A percentile compares a stretch with the other conserved stretches of the same genome.
These are phyloP conservation scores for Pseudisothecium myosuroides DNA, from an alignment of 225 moss, liverwort and hornwort genomes.

Conservation along the genomic window DNA sequence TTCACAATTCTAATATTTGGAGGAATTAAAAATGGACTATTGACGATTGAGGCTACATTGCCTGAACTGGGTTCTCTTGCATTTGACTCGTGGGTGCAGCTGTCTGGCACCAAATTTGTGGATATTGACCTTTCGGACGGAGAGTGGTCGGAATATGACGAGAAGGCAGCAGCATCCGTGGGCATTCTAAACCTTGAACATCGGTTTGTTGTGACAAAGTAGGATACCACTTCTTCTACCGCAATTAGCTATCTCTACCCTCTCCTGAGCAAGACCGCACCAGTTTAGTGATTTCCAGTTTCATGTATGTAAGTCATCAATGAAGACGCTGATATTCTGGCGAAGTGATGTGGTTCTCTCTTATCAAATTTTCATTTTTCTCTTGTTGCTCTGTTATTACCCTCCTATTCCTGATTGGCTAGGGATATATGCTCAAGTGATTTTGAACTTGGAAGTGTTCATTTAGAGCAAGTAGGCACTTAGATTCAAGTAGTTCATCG, in stretches of 20 bases:
- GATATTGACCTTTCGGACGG: constrained; percentile 92
- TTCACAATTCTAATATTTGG: not conserved
- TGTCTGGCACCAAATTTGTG: constrained; percentile 75
- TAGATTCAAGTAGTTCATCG: not conserved
- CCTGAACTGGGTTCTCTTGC: not conserved
- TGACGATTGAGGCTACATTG: not conserved
- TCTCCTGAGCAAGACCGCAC: not conserved
- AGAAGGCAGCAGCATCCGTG: constrained; percentile 71
- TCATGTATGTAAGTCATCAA: not conserved
- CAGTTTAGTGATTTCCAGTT: not conserved
- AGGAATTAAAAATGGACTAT: not conserved
- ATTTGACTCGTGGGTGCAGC: constrained; percentile 31
- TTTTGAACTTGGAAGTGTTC: not conserved
- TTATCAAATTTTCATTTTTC: not conserved
- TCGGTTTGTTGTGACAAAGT: constrained; percentile 63
- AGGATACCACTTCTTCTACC: not conserved
- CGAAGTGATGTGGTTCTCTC: not conserved
- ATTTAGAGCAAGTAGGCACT: not conserved
- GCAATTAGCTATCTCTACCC: not conserved
- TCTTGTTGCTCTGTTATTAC: not conserved
- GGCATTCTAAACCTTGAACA: constrained; percentile 71
- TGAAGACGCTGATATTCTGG: not conserved
- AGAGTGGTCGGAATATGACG: constrained; percentile 98
- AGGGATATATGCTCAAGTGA: not conserved
- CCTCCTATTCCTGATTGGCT: not conserved